Conservation (phyloP, 345 rosid genomes). For the Erodium maritimum region DNA sequence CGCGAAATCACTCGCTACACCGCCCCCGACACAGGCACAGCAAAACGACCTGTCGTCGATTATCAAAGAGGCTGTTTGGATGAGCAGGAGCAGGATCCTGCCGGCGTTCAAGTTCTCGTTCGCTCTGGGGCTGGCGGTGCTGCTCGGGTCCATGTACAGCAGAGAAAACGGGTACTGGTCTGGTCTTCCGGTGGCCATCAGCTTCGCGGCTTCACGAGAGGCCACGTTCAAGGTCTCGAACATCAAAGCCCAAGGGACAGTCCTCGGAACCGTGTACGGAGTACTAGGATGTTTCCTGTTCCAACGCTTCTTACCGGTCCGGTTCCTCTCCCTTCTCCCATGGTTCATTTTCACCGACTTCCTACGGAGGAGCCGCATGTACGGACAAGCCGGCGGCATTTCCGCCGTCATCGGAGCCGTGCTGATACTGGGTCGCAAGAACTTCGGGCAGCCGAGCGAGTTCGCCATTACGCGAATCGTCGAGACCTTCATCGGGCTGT, state of each 20-base stretch:
- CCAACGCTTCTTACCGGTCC: slow-evolving; percentile 43
- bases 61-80: not conserved
- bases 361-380: slow-evolving; percentile 55
- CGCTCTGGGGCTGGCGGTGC: slow-evolving; percentile 54
- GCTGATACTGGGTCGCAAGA: slow-evolving; percentile 60
- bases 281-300: slow-evolving; percentile 73
- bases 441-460: slow-evolving; percentile 67
- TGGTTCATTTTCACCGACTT: slow-evolving; percentile 73
- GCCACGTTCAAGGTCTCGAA: slow-evolving; percentile 73
- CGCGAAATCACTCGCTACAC: slow-evolving; percentile 14
- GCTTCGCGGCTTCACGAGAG: slow-evolving; percentile 52
- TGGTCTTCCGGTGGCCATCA: slow-evolving; percentile 63
- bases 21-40: not conserved
- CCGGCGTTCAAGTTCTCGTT: slow-evolving; percentile 56
- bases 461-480: slow-evolving; percentile 77
- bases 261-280: slow-evolving; percentile 77
- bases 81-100: slow-evolving; percentile 22
- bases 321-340: slow-evolving; percentile 73
- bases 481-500: slow-evolving; percentile 75
- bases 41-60: not conserved
- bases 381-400: slow-evolving; percentile 79
- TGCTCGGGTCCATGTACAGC: slow-evolving; percentile 60
- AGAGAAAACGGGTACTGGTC: slow-evolving; percentile 72
- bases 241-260: slow-evolving; percentile 85
- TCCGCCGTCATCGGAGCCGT: slow-evolving; percentile 78